Conservation (phyloP, 768 basidiomycete genomes). For the Termitomyces titanicus region DNA sequence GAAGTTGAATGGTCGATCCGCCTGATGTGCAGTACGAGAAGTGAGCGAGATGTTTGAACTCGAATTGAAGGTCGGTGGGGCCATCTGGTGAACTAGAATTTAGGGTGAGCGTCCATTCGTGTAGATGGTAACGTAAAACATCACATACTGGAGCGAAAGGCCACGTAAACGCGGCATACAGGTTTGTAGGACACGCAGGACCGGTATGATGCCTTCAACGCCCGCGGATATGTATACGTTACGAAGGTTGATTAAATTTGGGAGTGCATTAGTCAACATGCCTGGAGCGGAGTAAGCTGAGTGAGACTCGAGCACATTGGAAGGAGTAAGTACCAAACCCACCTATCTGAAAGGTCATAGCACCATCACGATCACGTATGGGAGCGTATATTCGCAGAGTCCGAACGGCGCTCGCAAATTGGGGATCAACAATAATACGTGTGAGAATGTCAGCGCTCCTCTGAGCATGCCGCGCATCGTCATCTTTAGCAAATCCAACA, state of each 20-base stretch:
- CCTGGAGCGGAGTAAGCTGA: constrained; percentile 28
- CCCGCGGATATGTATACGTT: constrained; percentile 61
- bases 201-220: constrained; percentile 46
- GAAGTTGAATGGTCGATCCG: constrained; percentile 34
- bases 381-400: constrained; percentile 59
- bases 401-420: constrained; percentile 55
- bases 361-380: constrained; percentile 40
- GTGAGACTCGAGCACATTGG: not conserved
- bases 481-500: constrained; percentile 23
- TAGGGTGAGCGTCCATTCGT: not conserved
- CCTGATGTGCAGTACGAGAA: constrained; percentile 51
- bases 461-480: constrained; percentile 52
- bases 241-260: constrained; percentile 55
- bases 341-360: constrained; percentile 67
- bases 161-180: constrained; percentile 50
- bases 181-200: constrained; percentile 50
- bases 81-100: constrained; percentile 38
- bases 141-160: constrained; percentile 52
- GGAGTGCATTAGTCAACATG: constrained; percentile 67
- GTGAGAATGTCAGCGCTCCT: constrained; percentile 71
- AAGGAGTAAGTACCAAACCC: constrained; percentile 2
- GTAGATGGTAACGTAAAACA: not conserved
- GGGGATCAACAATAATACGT: constrained; percentile 55
- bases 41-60: constrained; percentile 54
- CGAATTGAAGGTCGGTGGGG: constrained; percentile 41